Evolutionary conservation across 345 rosid species (phyloP).

Genomic region (Ceriops tagal): DNA sequence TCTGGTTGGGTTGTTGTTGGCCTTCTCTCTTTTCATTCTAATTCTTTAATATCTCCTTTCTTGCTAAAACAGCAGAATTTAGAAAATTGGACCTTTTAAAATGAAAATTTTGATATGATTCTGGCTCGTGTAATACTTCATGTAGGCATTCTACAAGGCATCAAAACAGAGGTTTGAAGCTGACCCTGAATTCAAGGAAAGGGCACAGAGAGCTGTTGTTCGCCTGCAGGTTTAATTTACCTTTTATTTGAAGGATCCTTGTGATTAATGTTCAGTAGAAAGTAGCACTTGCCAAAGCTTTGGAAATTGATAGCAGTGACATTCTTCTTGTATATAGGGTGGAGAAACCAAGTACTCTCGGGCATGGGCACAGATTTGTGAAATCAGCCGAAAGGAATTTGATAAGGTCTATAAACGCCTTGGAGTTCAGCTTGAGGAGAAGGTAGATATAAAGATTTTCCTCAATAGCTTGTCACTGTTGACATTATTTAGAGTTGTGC

Average conservation of each 20-base stretch:
- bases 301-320: not conserved
- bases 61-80: no score
- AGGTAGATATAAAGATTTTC: conserved; percentile 39
- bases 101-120: not conserved
- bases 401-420: conserved; percentile 76
- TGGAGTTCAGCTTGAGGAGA: conserved; percentile 77
- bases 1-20: no score
- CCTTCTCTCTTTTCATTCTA: no score
- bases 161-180: conserved; percentile 74
- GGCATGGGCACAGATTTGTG: conserved; percentile 85
- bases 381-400: conserved; percentile 76
- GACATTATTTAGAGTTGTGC: not conserved
- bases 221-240: conserved; percentile 63
- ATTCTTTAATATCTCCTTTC: no score
- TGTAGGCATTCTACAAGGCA: conserved; percentile 72
- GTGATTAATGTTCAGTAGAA: not conserved
- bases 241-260: not conserved
- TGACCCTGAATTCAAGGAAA: conserved; percentile 73
- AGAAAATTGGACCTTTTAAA: no score
- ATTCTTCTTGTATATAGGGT: conserved; percentile 40
- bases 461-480: not conserved
- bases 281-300: not conserved
- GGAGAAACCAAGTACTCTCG: conserved; percentile 69
- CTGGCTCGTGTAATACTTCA: conserved; percentile 26
- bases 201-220: conserved; percentile 91